Evolutionary conservation across 1,284 basidiomycete genomes (phyloP).

Genomic region (Rhodotorula glutinis): DNA sequence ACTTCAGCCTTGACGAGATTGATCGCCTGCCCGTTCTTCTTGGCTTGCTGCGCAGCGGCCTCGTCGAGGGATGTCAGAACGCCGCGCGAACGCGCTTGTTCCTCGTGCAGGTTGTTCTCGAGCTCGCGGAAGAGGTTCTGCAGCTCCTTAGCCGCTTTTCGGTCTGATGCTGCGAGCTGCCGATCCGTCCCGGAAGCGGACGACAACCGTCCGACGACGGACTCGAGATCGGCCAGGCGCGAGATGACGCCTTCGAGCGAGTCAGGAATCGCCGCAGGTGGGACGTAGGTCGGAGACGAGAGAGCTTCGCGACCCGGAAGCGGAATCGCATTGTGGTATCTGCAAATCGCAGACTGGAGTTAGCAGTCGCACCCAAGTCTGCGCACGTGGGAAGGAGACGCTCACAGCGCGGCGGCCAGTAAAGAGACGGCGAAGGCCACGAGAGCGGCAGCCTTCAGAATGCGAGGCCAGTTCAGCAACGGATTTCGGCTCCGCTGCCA

Average conservation of each 20-base stretch:
- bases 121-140: constrained; percentile 45
- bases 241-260: constrained; percentile 67
- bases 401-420: constrained; percentile 8
- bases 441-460: constrained; percentile 53
- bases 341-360: too few species aligned
- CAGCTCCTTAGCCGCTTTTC: constrained; percentile 41
- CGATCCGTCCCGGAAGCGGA: constrained; percentile 50
- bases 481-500: constrained; percentile 26
- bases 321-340: constrained; percentile 3
- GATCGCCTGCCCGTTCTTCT: constrained; percentile 17
- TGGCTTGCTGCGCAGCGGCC: constrained; percentile 1
- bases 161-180: constrained; percentile 14
- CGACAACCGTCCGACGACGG: constrained; percentile 46
- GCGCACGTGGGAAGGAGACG: neutral
- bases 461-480: constrained; percentile 40
- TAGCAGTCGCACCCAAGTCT: neutral
- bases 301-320: constrained; percentile 4
- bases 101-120: constrained; percentile 40
- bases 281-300: constrained; percentile 27
- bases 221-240: constrained; percentile 56
- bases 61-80: constrained; percentile 12
- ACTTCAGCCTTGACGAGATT: constrained; percentile 51
- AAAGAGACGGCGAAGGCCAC: constrained; percentile 47
- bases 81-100: constrained; percentile 15
- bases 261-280: constrained; percentile 60